Conservation (phyloP, 1,284 basidiomycete genomes). For the Trichosporon asahii region DNA sequence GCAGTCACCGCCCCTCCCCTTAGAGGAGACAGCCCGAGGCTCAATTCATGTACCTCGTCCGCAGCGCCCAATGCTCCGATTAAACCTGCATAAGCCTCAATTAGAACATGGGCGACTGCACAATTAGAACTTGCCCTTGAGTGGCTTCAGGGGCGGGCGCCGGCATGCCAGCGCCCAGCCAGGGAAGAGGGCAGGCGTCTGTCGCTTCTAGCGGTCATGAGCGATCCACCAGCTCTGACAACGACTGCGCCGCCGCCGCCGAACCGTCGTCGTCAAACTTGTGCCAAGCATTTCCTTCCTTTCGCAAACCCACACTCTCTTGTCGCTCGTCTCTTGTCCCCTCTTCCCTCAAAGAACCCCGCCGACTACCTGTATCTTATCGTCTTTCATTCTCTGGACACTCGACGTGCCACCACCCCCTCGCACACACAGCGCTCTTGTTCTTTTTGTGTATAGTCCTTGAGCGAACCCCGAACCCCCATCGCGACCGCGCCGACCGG, state of each 20-base stretch:
- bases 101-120: background rate
- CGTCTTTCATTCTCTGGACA: background rate
- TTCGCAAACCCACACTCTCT: background rate
- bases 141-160: too few species aligned
- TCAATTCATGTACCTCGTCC: background rate
- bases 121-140: background rate
- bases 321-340: background rate
- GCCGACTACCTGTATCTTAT: background rate
- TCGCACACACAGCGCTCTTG: background rate
- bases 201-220: background rate
- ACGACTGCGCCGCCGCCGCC: background rate
- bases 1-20: background rate
- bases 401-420: background rate
- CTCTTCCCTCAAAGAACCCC: background rate
- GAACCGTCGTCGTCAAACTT: background rate
- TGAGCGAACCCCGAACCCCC: too few species aligned
- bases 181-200: background rate
- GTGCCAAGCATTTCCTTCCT: background rate
- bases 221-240: background rate
- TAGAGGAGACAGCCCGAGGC: background rate
- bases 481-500: too few species aligned
- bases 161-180: background rate
- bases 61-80: background rate
- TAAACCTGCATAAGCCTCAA: background rate
- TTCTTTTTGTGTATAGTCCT: background rate